Evolutionary conservation across 306 rosid species (phyloP).

Genomic region (Cercis canadensis): DNA sequence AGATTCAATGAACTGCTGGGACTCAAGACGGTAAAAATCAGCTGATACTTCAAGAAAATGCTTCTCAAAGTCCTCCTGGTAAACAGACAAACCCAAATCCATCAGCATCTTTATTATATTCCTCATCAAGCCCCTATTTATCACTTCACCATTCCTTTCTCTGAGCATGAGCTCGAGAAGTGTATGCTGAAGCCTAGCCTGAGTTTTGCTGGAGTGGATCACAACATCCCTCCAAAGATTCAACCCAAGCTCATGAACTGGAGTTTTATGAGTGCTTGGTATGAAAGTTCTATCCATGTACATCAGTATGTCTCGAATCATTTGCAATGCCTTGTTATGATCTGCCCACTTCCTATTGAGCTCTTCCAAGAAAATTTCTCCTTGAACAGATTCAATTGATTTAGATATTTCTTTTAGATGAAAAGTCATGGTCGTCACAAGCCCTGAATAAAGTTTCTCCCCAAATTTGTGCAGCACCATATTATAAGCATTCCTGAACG

Average conservation of each 20-base stretch:
- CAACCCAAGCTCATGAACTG: constrained; percentile 65
- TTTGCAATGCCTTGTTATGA: constrained; percentile 66
- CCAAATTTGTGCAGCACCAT: constrained; percentile 66
- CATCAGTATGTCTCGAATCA: constrained; percentile 68
- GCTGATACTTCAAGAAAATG: constrained; percentile 55
- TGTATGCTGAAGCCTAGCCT: constrained; percentile 53
- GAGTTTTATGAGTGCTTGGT: constrained; percentile 59
- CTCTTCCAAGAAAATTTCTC: constrained; percentile 61
- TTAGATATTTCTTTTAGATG: constrained; percentile 53
- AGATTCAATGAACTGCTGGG: constrained; percentile 57
- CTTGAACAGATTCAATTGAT: constrained; percentile 60
- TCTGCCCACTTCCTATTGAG: constrained; percentile 66
- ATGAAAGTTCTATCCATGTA: constrained; percentile 67
- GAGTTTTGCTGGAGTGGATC: constrained; percentile 58
- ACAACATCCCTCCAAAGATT: constrained; percentile 66
- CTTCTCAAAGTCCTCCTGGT: constrained; percentile 58
- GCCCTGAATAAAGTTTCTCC: constrained; percentile 63
- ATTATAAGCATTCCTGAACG: constrained; percentile 63
- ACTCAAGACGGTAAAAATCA: constrained; percentile 53
- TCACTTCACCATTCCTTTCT: constrained; percentile 62
- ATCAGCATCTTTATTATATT: constrained; percentile 55
- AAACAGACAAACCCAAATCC: constrained; percentile 59
- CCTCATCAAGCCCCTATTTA: constrained; percentile 66
- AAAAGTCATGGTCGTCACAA: constrained; percentile 52
- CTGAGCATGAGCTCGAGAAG: constrained; percentile 58